Evolutionary conservation across 2,329 filamentous ascomycete genomes (phyloP).

Genomic region (Cytospora leucostoma): DNA sequence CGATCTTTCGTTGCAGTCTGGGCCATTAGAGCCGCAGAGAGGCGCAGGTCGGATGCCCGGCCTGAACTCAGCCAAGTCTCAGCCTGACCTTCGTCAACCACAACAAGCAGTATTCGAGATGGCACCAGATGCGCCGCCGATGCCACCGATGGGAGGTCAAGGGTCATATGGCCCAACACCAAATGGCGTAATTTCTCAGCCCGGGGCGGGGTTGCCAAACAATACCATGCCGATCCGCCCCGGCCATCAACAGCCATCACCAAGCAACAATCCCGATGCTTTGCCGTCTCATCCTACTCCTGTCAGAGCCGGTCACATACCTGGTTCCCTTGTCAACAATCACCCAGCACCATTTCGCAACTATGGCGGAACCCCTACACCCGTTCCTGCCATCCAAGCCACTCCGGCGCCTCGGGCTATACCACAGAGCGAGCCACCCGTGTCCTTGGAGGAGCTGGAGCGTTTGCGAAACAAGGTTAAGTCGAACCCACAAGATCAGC

Average conservation of each 20-base stretch:
- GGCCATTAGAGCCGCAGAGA: constrained; percentile 45
- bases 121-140: constrained; percentile 61
- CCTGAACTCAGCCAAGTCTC: constrained; percentile 64
- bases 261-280: constrained; percentile 44
- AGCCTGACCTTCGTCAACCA: constrained; percentile 64
- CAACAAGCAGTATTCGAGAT: constrained; percentile 75
- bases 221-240: constrained; percentile 35
- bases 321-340: constrained; percentile 57
- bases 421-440: constrained; percentile 50
- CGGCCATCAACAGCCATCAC: constrained; percentile 35
- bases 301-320: constrained; percentile 63
- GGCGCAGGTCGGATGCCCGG: constrained; percentile 54
- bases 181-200: constrained; percentile 28
- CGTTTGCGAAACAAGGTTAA: constrained; percentile 69
- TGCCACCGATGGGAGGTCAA: constrained; percentile 37
- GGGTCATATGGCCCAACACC: constrained; percentile 23
- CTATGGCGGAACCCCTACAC: constrained; percentile 51
- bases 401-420: constrained; percentile 26
- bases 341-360: constrained; percentile 62
- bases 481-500: constrained; percentile 70
- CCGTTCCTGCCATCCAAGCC: constrained; percentile 30
- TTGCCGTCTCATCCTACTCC: constrained; percentile 63
- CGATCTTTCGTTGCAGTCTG: constrained; percentile 50
- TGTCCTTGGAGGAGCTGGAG: constrained; percentile 80
- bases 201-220: constrained; percentile 31